Conservation (phyloP, 805 yeast species). For the Lipomyces yamadae region DNA sequence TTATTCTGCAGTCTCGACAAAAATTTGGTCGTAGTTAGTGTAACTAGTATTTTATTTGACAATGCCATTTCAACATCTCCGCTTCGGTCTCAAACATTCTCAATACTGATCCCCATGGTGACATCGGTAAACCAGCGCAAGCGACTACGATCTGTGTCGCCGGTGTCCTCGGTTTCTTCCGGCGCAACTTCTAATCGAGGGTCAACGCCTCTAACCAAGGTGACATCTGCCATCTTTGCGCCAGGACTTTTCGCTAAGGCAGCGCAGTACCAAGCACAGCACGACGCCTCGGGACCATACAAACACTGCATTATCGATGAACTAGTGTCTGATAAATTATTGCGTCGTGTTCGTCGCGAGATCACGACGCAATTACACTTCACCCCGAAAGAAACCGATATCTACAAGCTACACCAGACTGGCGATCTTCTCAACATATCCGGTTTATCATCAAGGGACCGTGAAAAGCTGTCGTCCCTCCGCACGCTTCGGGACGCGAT, state of each 20-base stretch:
- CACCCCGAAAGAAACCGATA: constrained; percentile 95
- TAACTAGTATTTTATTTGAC: neutral
- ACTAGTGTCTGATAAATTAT: constrained; percentile 73
- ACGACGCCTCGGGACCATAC: constrained; percentile 72
- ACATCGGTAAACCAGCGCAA: constrained; percentile 19
- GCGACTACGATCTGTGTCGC: constrained; percentile 28
- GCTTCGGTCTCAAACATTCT: neutral
- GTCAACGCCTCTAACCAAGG: constrained; percentile 9
- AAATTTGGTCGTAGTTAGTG: neutral
- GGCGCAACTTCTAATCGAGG: constrained; percentile 18
- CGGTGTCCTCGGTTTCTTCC: constrained; percentile 28
- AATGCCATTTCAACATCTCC: neutral
- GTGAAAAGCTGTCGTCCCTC: constrained; percentile 72
- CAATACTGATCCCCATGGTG: neutral
- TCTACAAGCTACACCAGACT: constrained; percentile 84
- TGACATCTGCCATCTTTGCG: constrained; percentile 21
- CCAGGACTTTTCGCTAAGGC: constrained; percentile 28
- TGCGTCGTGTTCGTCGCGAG: constrained; percentile 82
- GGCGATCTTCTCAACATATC: constrained; percentile 90
- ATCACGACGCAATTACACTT: constrained; percentile 83
- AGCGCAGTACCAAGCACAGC: constrained; percentile 23
- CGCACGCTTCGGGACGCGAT: constrained; percentile 82
- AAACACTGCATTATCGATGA: constrained; percentile 84
- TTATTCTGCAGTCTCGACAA: neutral
- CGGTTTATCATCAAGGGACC: constrained; percentile 78